phyloP scores from a whole-genome alignment of 306 rosid species.

The Arachis stenosperma region DNA sequence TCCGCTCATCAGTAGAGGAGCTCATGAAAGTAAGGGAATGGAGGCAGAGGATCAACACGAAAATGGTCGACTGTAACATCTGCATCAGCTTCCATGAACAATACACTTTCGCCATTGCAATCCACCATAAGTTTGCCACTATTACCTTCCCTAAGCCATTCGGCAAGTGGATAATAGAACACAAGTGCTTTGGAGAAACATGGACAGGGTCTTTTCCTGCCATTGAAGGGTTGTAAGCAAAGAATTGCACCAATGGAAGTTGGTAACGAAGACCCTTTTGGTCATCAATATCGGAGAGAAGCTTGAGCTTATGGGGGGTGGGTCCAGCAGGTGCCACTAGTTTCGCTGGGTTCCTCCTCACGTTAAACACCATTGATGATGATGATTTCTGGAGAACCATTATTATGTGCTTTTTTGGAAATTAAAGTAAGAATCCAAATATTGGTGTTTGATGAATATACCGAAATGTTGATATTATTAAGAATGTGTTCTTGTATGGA shows the following conservation, averaged over 20 bases:
- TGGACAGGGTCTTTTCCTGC: slow-evolving; percentile 36
- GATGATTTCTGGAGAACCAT: slow-evolving; percentile 12
- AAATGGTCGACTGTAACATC: slow-evolving; percentile 34
- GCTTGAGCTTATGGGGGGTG: slow-evolving; percentile 14
- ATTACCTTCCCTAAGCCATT: slow-evolving; percentile 28
- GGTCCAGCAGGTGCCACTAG: slow-evolving; percentile 12
- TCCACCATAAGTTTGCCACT: slow-evolving; percentile 40
- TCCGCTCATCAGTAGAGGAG: slow-evolving; percentile 42
- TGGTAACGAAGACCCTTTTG: neutral
- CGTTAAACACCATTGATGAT: neutral
- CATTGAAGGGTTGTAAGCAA: neutral
- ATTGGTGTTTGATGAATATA: no score
- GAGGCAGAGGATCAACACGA: slow-evolving; percentile 43
- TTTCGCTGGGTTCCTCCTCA: slow-evolving; percentile 3
- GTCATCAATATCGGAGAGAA: slow-evolving; percentile 25
- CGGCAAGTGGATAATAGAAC: slow-evolving; percentile 25
- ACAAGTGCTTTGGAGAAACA: slow-evolving; percentile 19
- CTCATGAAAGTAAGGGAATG: slow-evolving; percentile 50
- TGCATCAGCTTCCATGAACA: slow-evolving; percentile 47
- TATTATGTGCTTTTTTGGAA: neutral
- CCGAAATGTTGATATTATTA: no score
- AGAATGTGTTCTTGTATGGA: no score
- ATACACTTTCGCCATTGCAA: slow-evolving; percentile 50
- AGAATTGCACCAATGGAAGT: neutral
- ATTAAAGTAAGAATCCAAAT: no score